Evolutionary conservation across 2,329 filamentous ascomycete species (phyloP), one percentile per base, ranked within the genome.

Genomic region (Didymella sp.): DNA sequence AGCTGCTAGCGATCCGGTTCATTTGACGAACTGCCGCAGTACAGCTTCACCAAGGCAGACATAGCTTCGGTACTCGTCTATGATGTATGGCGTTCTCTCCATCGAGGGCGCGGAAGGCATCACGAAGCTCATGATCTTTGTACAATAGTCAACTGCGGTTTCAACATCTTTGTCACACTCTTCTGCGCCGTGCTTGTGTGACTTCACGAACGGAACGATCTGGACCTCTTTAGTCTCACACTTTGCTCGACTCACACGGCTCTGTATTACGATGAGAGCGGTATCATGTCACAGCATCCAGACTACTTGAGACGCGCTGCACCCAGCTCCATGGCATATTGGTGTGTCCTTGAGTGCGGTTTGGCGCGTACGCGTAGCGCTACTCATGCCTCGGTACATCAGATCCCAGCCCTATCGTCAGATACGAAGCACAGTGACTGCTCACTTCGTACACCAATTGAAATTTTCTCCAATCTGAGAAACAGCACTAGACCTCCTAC

Each of bases 131-230:
- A 75, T 72, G 72, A 72, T 62, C 69, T 51, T 57, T 73, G 73
- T 76, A 75, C 61, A 75, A 69, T 75, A 75, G 70, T 71, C 64
- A 64, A 69, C 64, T 71, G 68, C 68, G 66, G 68, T 72, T 74
- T 72, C 66, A 68, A 65, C 69, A 68, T 53, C 19, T 64, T 63
- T 64, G 58, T 62, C 69, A 61, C 47, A 21, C 44, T 24, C 22
- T 33, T 37, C n/a, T 40, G n/a, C 31, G 27, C 28, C 19, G 8
- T 38, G 15, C 24, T 19, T 40, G 17, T 28, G 31, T 51, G 31
- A 52, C 30, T 38, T 19, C 3, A 22, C 22, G 3, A 22, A 22
- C 6, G 19, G 19, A 38, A 3, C 17, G 35, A 15, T 22, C 19
- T 38, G 35, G 35, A 38, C 17, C 13, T 22, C 19, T 22, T 6